phyloP scores from a whole-genome alignment of 805 yeast species.

The Nakazawaea siamensis region DNA sequence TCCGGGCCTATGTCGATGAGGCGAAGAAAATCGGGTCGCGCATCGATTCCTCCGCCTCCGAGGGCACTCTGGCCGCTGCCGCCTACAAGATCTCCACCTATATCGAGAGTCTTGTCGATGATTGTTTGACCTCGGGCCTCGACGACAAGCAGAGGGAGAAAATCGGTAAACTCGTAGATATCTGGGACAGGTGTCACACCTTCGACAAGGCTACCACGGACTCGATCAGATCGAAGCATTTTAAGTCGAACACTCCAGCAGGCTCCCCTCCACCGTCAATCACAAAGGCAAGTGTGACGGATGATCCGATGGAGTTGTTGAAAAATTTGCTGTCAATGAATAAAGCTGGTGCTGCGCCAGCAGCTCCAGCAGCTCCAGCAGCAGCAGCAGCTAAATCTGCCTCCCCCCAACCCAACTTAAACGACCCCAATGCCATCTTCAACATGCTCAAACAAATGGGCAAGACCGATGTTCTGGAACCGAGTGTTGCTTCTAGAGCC shows the following conservation, averaged over 20 bases:
- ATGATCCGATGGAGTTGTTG: slow-evolving; percentile 53
- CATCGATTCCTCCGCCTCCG: slow-evolving; percentile 41
- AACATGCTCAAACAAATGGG: slow-evolving; percentile 46
- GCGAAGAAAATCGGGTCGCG: slow-evolving; percentile 48
- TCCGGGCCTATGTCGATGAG: slow-evolving; percentile 74
- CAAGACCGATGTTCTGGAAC: slow-evolving; percentile 9
- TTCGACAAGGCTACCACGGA: slow-evolving; percentile 52
- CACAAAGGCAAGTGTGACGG: slow-evolving; percentile 8
- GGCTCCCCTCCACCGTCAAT: slow-evolving; percentile 47
- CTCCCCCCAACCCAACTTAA: slow-evolving; percentile 14
- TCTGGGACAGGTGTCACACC: slow-evolving; percentile 84
- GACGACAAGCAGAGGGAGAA: slow-evolving; percentile 57
- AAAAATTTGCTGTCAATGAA: slow-evolving; percentile 48
- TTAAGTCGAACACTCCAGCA: slow-evolving; percentile 63
- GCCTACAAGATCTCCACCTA: slow-evolving; percentile 55
- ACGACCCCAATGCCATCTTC: slow-evolving; percentile 35
- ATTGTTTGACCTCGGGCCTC: slow-evolving; percentile 47
- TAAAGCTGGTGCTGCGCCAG: slow-evolving; percentile 4
- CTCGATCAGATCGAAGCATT: slow-evolving; percentile 50
- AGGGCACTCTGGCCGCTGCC: slow-evolving; percentile 72
- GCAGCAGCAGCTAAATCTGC: neutral
- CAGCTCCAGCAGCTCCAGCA: slow-evolving; percentile 6
- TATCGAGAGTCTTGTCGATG: slow-evolving; percentile 56
- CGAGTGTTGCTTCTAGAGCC: slow-evolving; percentile 8
- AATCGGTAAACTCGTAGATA: slow-evolving; percentile 76